Evolutionary conservation across 2,329 filamentous ascomycete species (phyloP).

Genomic region (Ophiocordyceps camponoti-rufipedis): DNA sequence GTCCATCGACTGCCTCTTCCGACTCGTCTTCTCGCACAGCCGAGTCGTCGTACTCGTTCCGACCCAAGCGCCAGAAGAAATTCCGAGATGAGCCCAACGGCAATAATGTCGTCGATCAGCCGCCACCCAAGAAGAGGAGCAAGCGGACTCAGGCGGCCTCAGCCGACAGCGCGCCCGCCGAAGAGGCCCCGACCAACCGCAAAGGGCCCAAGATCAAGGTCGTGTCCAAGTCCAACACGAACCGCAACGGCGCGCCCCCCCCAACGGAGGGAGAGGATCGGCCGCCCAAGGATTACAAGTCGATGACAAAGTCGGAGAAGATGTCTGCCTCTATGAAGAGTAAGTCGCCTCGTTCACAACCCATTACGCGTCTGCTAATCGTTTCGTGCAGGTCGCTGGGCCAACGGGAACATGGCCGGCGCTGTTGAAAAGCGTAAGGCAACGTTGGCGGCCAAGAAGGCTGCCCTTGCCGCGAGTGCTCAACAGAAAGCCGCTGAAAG

Average conservation of each 20-base stretch:
- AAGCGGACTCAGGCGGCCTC: conserved; percentile 8
- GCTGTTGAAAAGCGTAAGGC: conserved; percentile 43
- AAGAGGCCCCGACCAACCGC: conserved; percentile 9
- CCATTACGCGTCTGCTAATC: conserved; percentile 7
- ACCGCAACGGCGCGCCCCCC: conserved; percentile 13
- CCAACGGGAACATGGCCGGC: conserved; percentile 38
- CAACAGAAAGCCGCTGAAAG: conserved; percentile 14
- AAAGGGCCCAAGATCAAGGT: conserved; percentile 21
- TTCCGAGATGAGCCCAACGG: conserved; percentile 31
- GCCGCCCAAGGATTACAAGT: conserved; percentile 32
- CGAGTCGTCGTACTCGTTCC: conserved; percentile 33
- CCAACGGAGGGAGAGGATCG: conserved; percentile 19
- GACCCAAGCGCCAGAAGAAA: conserved; percentile 35
- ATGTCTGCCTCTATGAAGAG: conserved; percentile 49
- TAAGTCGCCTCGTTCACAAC: conserved; percentile 14
- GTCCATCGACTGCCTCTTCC: conserved; percentile 34
- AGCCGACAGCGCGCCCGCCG: neutral
- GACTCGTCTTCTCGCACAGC: conserved; percentile 28
- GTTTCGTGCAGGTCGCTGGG: conserved; percentile 31
- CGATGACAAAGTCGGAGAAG: conserved; percentile 47
- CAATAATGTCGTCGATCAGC: conserved; percentile 15
- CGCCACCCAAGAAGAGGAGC: conserved; percentile 19
- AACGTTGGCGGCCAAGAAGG: conserved; percentile 40
- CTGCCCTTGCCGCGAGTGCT: conserved; percentile 23
- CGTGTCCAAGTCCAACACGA: conserved; percentile 10